phyloP scores from a whole-genome alignment of 345 rosid species.

The Salix udensis region DNA sequence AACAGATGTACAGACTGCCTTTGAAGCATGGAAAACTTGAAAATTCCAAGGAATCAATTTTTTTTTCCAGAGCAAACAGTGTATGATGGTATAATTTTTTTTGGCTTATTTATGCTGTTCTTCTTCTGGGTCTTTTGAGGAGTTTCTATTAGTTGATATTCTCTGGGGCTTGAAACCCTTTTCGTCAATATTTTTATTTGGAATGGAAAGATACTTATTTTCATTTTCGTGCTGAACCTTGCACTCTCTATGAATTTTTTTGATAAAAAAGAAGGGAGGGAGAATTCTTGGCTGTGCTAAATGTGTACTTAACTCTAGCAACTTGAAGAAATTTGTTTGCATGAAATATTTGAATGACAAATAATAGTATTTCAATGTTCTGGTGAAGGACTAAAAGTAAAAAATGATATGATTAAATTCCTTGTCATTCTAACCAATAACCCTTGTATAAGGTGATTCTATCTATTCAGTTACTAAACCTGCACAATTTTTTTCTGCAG shows the following conservation, averaged over 20 bases:
- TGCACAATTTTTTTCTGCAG: constrained; percentile 48
- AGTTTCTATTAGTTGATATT: neutral
- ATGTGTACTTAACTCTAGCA: neutral
- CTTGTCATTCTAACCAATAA: neutral
- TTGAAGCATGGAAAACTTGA: neutral
- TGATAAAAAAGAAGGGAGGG: neutral
- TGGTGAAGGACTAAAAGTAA: neutral
- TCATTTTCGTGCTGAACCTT: neutral
- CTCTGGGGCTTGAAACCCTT: neutral
- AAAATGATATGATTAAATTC: neutral
- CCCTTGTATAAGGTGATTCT: constrained; percentile 5
- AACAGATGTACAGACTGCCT: neutral
- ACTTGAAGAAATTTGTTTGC: neutral
- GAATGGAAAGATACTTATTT: neutral
- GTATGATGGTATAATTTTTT: neutral
- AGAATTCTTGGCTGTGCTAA: neutral
- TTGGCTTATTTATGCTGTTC: neutral
- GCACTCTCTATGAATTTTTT: neutral
- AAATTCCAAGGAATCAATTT: neutral
- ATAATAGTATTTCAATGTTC: neutral
- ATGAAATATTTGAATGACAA: neutral
- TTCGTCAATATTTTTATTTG: neutral
- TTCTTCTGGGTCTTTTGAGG: neutral
- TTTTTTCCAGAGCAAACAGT: neutral
- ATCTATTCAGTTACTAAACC: constrained; percentile 17